phyloP scores from a whole-genome alignment of 129 eudicot genomes.

The Oenanthe sinensis region DNA sequence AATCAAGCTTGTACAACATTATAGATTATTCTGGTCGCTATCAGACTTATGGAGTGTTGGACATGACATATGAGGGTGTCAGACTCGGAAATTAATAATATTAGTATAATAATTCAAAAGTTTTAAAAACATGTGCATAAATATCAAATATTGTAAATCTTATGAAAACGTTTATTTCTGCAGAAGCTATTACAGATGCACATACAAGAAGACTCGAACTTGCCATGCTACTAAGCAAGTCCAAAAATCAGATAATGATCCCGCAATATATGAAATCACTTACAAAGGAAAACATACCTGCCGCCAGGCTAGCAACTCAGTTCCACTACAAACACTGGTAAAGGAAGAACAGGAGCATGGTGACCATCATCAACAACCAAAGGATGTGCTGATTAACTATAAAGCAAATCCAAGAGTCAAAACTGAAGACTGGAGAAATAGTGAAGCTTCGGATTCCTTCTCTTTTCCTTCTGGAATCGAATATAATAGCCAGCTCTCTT shows the following conservation, averaged over 20 bases:
- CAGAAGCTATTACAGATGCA: conserved; percentile 97
- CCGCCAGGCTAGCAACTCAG: conserved; percentile 24
- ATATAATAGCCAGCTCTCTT: conserved; percentile 20
- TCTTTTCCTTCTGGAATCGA: conserved; percentile 36
- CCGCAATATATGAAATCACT: conserved; percentile 66
- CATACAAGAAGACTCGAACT: conserved; percentile 47
- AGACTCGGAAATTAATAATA: background rate
- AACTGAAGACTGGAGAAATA: conserved; percentile 27
- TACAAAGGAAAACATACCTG: conserved; percentile 82
- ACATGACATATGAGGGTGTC: background rate
- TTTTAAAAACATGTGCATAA: background rate
- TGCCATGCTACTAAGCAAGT: conserved; percentile 91
- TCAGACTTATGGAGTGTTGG: background rate
- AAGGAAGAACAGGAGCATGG: conserved; percentile 36
- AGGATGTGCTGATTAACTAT: conserved; percentile 26
- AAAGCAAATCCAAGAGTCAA: conserved; percentile 43
- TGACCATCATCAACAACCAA: conserved; percentile 19
- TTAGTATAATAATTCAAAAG: background rate
- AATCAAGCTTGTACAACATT: too few relatives aligned
- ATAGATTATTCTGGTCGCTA: too few relatives aligned
- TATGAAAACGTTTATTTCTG: conserved; percentile 13
- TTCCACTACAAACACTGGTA: conserved; percentile 39
- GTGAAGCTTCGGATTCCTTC: conserved; percentile 26
- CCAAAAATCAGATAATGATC: conserved; percentile 78
- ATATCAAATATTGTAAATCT: background rate